Percentiles rank a stretch among this genome's conserved stretches.
Evolutionary conservation across 2,329 filamentous ascomycete species (phyloP).

Genomic region (Pseudonectria buxi): DNA sequence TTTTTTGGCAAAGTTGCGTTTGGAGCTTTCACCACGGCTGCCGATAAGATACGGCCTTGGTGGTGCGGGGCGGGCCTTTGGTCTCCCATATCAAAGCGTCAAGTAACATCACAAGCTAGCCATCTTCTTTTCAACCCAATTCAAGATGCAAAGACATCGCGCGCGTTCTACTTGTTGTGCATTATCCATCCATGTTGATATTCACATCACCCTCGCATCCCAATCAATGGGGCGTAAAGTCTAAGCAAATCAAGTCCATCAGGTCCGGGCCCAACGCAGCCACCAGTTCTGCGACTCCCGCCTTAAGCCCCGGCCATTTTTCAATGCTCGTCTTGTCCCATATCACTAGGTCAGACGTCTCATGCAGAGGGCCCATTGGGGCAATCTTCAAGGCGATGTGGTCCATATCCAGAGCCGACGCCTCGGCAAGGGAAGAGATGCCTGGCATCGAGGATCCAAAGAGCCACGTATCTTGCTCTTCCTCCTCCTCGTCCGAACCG

Average conservation of each 20-base stretch:
- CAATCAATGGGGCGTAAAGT: constrained; percentile 34
- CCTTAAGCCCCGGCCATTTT: constrained; percentile 48
- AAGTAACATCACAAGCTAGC: no score
- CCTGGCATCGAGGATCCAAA: constrained; percentile 62
- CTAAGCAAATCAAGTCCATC: constrained; percentile 49
- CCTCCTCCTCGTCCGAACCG: constrained; percentile 6
- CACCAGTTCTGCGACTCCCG: constrained; percentile 59
- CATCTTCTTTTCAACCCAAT: no score
- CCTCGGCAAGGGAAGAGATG: constrained; percentile 47
- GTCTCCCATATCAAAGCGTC: not conserved
- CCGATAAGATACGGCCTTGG: constrained; percentile 24
- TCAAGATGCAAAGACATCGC: no score
- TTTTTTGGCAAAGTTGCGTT: constrained; percentile 18
- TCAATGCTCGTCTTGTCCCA: constrained; percentile 52
- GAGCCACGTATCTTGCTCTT: constrained; percentile 31
- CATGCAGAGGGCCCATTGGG: constrained; percentile 30
- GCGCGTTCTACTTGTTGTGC: no score
- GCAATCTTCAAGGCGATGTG: constrained; percentile 49
- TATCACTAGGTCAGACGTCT: constrained; percentile 45
- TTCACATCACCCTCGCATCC: no score
- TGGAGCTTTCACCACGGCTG: constrained; percentile 25
- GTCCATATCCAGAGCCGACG: constrained; percentile 52
- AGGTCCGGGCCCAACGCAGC: constrained; percentile 59
- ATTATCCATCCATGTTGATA: no score
- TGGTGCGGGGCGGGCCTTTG: constrained; percentile 13